These are phyloP conservation scores for Teunomyces barrocoloradensis DNA, from an alignment of 805 yeast genomes.

Conservation along the genomic window DNA sequence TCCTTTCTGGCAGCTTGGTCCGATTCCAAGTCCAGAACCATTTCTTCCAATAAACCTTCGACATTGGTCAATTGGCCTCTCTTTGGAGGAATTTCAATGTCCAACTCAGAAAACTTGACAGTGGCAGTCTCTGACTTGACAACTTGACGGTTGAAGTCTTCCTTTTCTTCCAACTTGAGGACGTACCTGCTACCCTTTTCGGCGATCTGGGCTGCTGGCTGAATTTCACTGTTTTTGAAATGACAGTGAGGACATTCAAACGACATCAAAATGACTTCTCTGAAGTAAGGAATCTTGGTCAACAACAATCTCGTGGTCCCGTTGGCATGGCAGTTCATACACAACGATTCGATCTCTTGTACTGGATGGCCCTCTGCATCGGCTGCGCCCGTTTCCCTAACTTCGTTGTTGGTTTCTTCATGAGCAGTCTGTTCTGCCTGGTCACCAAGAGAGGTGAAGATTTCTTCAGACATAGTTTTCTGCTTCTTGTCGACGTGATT, in stretches of 20 bases:
- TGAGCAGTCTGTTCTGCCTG: slow-evolving; percentile 34
- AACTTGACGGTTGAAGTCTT: slow-evolving; percentile 85
- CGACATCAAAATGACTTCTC: slow-evolving; percentile 90
- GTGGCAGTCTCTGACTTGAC: slow-evolving; percentile 86
- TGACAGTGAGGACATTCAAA: slow-evolving; percentile 96
- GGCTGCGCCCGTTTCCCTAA: slow-evolving; percentile 67
- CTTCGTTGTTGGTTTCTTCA: slow-evolving; percentile 35
- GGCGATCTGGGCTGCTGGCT: slow-evolving; percentile 91
- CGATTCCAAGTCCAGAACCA: slow-evolving; percentile 71
- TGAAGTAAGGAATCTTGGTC: slow-evolving; percentile 87
- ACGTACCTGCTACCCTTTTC: slow-evolving; percentile 79
- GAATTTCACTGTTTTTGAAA: slow-evolving; percentile 86
- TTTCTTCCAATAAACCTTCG: slow-evolving; percentile 84
- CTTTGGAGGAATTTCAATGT: slow-evolving; percentile 92
- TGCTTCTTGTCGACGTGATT: slow-evolving; percentile 13
- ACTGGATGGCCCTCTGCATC: slow-evolving; percentile 92
- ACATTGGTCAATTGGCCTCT: slow-evolving; percentile 90
- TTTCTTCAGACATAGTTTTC: slow-evolving; percentile 11
- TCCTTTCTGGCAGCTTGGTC: slow-evolving; percentile 82
- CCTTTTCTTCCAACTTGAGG: slow-evolving; percentile 61
- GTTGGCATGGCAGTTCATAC: slow-evolving; percentile 90
- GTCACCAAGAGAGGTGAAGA: slow-evolving; percentile 37
- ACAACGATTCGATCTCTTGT: slow-evolving; percentile 89
- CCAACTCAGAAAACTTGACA: slow-evolving; percentile 78
- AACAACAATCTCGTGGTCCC: slow-evolving; percentile 82